phyloP scores from a whole-genome alignment of 2,329 filamentous ascomycete species.

The Chlorencoelia australis region DNA sequence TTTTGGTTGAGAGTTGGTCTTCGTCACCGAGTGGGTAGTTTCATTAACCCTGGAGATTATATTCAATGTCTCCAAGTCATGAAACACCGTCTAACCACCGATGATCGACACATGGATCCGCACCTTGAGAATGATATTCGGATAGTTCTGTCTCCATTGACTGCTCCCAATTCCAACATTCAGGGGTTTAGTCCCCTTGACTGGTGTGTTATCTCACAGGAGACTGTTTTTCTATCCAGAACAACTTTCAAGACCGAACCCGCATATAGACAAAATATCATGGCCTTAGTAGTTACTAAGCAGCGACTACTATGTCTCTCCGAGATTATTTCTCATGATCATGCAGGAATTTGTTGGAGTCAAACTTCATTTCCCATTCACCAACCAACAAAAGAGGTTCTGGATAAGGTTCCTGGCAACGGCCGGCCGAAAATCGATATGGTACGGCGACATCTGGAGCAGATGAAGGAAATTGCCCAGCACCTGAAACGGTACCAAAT shows the following conservation, averaged over 20 bases:
- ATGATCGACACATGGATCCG: not conserved
- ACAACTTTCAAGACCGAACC: slow-evolving; percentile 9
- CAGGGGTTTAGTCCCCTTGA: not conserved
- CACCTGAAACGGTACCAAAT: slow-evolving; percentile 6
- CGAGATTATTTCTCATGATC: slow-evolving; percentile 9
- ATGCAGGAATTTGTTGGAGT: slow-evolving; percentile 19
- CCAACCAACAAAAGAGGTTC: slow-evolving; percentile 11
- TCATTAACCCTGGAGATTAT: slow-evolving; percentile 12
- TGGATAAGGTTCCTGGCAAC: slow-evolving; percentile 1
- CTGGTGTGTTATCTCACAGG: slow-evolving; percentile 3
- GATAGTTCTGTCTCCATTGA: slow-evolving; percentile 12
- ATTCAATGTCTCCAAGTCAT: slow-evolving; percentile 13
- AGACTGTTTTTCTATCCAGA: slow-evolving; percentile 11
- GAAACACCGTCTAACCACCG: not conserved
- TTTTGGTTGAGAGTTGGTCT: slow-evolving; percentile 18
- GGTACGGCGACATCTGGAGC: slow-evolving; percentile 17
- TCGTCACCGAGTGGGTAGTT: slow-evolving; percentile 6
- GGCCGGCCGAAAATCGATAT: slow-evolving; percentile 7
- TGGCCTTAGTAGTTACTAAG: slow-evolving; percentile 10
- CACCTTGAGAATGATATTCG: not conserved
- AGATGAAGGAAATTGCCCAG: slow-evolving; percentile 11
- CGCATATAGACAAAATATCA: slow-evolving; percentile 9
- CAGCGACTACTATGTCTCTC: slow-evolving; percentile 8
- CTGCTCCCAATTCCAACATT: slow-evolving; percentile 3
- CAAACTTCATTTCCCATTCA: slow-evolving; percentile 15